These are phyloP conservation scores for Cytospora chrysosperma DNA, from an alignment of 2,329 filamentous ascomycete species.

Conservation along the genomic window DNA sequence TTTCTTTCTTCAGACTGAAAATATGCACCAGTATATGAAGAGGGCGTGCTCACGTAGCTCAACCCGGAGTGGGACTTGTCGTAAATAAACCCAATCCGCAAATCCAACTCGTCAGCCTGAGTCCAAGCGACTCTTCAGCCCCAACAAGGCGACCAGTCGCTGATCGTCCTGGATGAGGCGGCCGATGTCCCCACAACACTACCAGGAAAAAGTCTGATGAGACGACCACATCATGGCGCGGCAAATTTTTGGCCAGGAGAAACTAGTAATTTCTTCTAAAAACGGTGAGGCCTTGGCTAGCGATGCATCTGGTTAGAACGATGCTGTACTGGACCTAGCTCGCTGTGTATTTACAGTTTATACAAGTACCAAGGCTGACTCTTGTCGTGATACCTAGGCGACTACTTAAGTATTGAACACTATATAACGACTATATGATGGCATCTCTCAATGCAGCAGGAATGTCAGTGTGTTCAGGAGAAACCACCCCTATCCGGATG, in stretches of 20 bases:
- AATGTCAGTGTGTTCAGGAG: neutral
- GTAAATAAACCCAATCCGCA: slow-evolving; percentile 13
- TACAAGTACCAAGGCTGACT: too few species aligned
- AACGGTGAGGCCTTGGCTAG: neutral
- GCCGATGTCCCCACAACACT: slow-evolving; percentile 5
- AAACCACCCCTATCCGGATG: too few species aligned
- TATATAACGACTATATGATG: neutral
- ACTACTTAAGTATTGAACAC: too few species aligned
- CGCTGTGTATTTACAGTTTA: neutral
- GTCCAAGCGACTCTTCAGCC: slow-evolving; percentile 23
- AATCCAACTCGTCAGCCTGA: slow-evolving; percentile 11
- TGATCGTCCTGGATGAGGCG: slow-evolving; percentile 23
- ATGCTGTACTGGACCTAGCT: neutral
- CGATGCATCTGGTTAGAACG: neutral
- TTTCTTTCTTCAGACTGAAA: too few species aligned
- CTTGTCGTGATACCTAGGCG: too few species aligned
- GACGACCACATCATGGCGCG: slow-evolving; percentile 1
- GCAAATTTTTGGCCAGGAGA: neutral
- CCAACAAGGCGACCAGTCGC: slow-evolving; percentile 23
- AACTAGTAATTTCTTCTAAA: neutral
- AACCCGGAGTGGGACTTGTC: slow-evolving; percentile 2
- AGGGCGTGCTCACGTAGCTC: neutral
- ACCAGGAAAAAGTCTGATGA: slow-evolving; percentile 11
- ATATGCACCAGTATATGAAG: neutral
- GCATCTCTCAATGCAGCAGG: neutral